Evolutionary conservation across 2,329 filamentous ascomycete species (phyloP).

Genomic region (Nemania bipapillata): DNA sequence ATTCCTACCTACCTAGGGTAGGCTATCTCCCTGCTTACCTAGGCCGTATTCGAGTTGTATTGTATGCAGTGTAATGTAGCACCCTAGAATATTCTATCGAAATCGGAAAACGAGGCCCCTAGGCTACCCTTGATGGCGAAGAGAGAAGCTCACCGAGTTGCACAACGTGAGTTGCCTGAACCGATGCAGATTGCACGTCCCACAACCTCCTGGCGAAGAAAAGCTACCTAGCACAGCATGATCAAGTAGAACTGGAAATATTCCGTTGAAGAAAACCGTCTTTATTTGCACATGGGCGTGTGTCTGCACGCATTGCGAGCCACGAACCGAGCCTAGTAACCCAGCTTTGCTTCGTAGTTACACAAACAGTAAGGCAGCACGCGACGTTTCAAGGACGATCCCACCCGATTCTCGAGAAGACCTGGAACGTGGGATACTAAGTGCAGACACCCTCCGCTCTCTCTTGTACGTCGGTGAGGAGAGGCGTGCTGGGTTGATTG

Average conservation of each 20-base stretch:
- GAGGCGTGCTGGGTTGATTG: neutral
- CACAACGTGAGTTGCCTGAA: conserved; percentile 23
- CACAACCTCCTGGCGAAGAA: conserved; percentile 6
- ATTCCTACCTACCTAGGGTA: too few relatives aligned
- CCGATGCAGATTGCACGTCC: conserved; percentile 1
- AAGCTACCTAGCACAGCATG: conserved; percentile 1
- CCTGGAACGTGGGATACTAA: conserved; percentile 12
- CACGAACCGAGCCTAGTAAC: neutral
- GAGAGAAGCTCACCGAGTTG: conserved; percentile 2
- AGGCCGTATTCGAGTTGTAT: too few relatives aligned
- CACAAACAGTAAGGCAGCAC: neutral
- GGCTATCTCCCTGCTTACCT: too few relatives aligned
- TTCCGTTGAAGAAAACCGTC: conserved; percentile 13
- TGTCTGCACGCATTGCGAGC: neutral
- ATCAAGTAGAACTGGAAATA: neutral
- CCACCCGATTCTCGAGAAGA: conserved; percentile 12
- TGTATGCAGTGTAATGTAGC: neutral
- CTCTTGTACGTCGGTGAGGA: neutral
- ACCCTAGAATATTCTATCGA: neutral
- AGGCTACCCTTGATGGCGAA: neutral
- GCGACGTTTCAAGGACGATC: conserved; percentile 24
- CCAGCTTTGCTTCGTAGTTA: neutral
- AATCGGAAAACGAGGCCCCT: neutral
- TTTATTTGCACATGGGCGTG: neutral
- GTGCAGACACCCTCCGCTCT: neutral